phyloP scores from a whole-genome alignment of 1,139 yeast species.

The Kodamaea suecica region DNA sequence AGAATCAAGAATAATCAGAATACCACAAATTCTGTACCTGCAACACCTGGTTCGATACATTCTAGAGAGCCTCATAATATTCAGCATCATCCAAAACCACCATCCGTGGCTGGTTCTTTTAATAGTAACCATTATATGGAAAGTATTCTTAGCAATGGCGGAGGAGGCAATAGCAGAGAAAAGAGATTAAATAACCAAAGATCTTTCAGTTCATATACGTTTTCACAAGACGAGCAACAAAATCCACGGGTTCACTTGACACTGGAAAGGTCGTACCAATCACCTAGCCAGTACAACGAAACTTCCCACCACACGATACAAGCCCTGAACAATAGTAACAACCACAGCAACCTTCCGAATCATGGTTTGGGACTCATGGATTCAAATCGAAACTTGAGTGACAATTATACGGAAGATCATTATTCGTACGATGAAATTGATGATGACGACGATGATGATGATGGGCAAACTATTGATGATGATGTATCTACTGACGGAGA shows the following conservation, averaged over 20 bases:
- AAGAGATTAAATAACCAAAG: conserved; percentile 14
- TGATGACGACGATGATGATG: conserved; percentile 25
- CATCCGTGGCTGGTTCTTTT: conserved; percentile 21
- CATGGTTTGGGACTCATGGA: neutral
- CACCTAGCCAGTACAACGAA: conserved; percentile 8
- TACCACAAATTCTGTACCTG: neutral
- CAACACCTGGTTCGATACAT: neutral
- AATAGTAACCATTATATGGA: conserved; percentile 23
- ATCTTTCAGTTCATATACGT: conserved; percentile 16
- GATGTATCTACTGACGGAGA: conserved; percentile 35
- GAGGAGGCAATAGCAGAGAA: conserved; percentile 9
- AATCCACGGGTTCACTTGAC: conserved; percentile 4
- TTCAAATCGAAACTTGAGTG: conserved; percentile 13
- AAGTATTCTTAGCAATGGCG: conserved; percentile 3
- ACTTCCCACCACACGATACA: neutral
- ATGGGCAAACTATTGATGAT: too few relatives aligned
- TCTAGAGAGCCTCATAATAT: neutral
- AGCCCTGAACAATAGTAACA: neutral
- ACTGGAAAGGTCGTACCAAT: conserved; percentile 9
- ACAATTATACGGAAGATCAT: conserved; percentile 17
- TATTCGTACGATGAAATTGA: conserved; percentile 32
- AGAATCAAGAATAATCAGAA: neutral
- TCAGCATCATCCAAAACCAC: conserved; percentile 9
- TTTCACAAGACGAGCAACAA: conserved; percentile 11
- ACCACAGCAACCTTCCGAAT: conserved; percentile 10